Evolutionary conservation across 768 basidiomycete species (phyloP).

Genomic region (Suillus subluteus): DNA sequence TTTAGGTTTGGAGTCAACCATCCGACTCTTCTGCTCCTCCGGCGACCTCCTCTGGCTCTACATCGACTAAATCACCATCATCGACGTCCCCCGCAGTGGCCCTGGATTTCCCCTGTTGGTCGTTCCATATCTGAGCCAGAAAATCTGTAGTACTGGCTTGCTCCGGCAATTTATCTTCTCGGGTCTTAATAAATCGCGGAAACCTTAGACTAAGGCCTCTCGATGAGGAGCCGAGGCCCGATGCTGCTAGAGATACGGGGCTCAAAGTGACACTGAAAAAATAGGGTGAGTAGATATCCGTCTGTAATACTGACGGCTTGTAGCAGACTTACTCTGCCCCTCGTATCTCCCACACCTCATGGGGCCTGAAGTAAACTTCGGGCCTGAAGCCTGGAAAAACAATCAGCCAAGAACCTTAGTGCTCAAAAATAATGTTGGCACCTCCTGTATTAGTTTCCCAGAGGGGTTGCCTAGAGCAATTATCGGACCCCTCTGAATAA

Average conservation of each 20-base stretch:
- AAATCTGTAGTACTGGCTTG: slow-evolving; percentile 74
- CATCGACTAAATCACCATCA: slow-evolving; percentile 65
- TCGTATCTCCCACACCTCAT: slow-evolving; percentile 89
- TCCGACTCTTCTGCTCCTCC: slow-evolving; percentile 33
- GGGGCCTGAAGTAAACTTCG: slow-evolving; percentile 70
- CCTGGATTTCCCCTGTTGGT: slow-evolving; percentile 52
- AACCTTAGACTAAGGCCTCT: slow-evolving; percentile 86
- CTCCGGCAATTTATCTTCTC: slow-evolving; percentile 76
- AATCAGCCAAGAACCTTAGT: slow-evolving; percentile 3
- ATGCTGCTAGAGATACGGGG: slow-evolving; percentile 82
- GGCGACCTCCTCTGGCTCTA: slow-evolving; percentile 38
- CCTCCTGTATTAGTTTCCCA: slow-evolving; percentile 74
- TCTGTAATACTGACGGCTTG: slow-evolving; percentile 3
- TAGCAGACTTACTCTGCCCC: slow-evolving; percentile 61
- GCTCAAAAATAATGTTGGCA: slow-evolving; percentile 29
- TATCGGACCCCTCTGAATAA: slow-evolving; percentile 60
- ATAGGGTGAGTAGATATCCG: slow-evolving; percentile 15
- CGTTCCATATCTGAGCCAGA: slow-evolving; percentile 68
- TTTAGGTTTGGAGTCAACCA: slow-evolving; percentile 6
- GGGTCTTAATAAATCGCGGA: slow-evolving; percentile 77
- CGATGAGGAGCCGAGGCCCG: slow-evolving; percentile 54
- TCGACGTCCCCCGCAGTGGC: slow-evolving; percentile 43
- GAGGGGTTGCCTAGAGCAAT: slow-evolving; percentile 52
- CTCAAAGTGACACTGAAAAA: slow-evolving; percentile 72
- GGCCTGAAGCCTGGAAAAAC: slow-evolving; percentile 57